phyloP scores from a whole-genome alignment of 805 yeast genomes.

The Nakazawaea ishiwadae region DNA sequence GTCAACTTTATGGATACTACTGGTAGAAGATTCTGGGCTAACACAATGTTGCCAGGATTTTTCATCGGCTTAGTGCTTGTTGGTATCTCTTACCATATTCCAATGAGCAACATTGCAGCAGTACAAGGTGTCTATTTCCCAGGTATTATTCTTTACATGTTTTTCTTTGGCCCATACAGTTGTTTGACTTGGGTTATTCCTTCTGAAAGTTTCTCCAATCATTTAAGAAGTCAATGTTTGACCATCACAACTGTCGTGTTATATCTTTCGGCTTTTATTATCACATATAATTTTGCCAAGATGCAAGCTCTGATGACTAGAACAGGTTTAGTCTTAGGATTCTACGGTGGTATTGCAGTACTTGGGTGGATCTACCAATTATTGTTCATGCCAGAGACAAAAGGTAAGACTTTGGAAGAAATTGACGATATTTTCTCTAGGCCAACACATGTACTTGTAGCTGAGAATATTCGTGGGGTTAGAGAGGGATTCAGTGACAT shows the following conservation, averaged over 20 bases:
- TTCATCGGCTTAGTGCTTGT: constrained; percentile 56
- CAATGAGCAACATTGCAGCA: constrained; percentile 33
- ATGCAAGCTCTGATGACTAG: constrained; percentile 56
- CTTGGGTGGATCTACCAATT: constrained; percentile 50
- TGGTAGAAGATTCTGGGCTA: constrained; percentile 61
- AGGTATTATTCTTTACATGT: constrained; percentile 60
- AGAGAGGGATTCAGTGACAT: constrained; percentile 6
- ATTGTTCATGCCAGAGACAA: constrained; percentile 67
- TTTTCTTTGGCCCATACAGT: constrained; percentile 63
- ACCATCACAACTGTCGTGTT: constrained; percentile 51
- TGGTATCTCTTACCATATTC: constrained; percentile 50
- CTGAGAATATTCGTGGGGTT: constrained; percentile 27
- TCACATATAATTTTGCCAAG: constrained; percentile 56
- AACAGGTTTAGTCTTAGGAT: constrained; percentile 60
- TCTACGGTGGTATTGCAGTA: constrained; percentile 64
- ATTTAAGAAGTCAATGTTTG: constrained; percentile 62
- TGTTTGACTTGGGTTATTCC: constrained; percentile 68
- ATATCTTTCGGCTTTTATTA: constrained; percentile 59
- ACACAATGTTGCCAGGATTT: constrained; percentile 47
- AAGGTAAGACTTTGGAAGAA: constrained; percentile 67
- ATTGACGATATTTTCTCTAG: constrained; percentile 57
- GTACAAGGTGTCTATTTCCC: constrained; percentile 58
- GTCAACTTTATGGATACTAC: constrained; percentile 51
- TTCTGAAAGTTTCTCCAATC: constrained; percentile 56
- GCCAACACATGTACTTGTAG: constrained; percentile 36